A percentile compares a stretch with the other conserved stretches of the same genome.
Conservation (phyloP, 495 filamentous ascomycete species). For the Neurospora terricola region DNA sequence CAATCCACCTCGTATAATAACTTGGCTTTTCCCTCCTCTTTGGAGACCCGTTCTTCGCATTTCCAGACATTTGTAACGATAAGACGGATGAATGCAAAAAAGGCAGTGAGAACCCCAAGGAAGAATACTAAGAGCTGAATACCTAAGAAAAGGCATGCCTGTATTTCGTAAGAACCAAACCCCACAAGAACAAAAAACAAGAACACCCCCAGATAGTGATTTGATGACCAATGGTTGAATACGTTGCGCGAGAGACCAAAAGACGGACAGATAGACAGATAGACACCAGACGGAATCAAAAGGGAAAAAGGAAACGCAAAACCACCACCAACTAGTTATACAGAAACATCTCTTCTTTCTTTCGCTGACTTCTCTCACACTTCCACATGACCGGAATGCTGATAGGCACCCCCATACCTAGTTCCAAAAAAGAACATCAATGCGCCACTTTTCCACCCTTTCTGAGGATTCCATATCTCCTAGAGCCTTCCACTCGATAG, state of each 20-base stretch:
- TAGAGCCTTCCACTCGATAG: not conserved
- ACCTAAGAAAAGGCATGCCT: not conserved
- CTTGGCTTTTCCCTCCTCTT: not conserved
- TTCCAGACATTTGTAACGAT: not conserved
- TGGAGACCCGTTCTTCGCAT: not conserved
- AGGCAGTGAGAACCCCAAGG: not conserved
- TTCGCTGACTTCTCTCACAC: not conserved
- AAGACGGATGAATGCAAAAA: not conserved
- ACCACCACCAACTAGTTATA: conserved; percentile 13
- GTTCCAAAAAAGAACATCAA: not conserved
- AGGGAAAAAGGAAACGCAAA: not conserved
- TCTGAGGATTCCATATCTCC: not conserved
- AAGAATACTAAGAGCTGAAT: not conserved
- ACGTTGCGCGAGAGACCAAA: not conserved
- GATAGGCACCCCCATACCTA: not conserved
- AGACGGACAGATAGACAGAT: not conserved
- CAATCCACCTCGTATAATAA: not conserved
- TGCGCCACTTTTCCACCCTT: not conserved
- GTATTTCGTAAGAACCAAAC: not conserved
- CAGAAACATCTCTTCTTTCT: conserved; percentile 1
- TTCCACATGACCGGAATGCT: not conserved
- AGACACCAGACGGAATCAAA: not conserved
- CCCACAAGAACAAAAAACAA: not conserved
- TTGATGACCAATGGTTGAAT: not conserved
- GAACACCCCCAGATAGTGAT: not conserved